phyloP scores from a whole-genome alignment of 768 basidiomycete species.

The Xerocomus potaroensis region DNA sequence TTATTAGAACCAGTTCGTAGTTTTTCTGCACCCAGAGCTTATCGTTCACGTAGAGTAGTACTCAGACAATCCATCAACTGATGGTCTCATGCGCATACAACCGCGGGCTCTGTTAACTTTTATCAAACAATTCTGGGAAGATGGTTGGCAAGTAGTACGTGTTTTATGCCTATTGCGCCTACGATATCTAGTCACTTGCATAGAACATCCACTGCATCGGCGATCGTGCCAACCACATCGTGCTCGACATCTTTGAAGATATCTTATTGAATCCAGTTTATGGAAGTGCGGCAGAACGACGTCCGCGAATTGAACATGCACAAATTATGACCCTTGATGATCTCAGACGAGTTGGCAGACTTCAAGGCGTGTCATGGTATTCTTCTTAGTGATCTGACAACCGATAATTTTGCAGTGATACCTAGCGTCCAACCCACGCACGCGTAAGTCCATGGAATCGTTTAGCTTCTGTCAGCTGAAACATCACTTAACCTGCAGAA shows the following conservation, averaged over 20 bases:
- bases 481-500: constrained; percentile 37
- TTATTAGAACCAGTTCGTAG: constrained; percentile 56
- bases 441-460: constrained; percentile 48
- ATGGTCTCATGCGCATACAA: constrained; percentile 62
- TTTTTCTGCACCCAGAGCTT: neutral
- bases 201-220: constrained; percentile 90
- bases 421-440: constrained; percentile 93
- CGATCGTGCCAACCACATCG: constrained; percentile 79
- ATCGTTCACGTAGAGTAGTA: constrained; percentile 38
- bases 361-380: constrained; percentile 56
- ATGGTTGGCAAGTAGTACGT: constrained; percentile 82
- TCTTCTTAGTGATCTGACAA: neutral
- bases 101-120: constrained; percentile 50
- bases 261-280: constrained; percentile 36
- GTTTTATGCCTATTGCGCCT: neutral
- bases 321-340: constrained; percentile 79
- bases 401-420: constrained; percentile 52
- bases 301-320: constrained; percentile 89
- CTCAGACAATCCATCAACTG: constrained; percentile 66
- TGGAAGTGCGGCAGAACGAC: constrained; percentile 36
- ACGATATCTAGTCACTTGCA: neutral
- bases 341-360: constrained; percentile 58
- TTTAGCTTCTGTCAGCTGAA: neutral
- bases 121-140: constrained; percentile 60
- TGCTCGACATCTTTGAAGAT: constrained; percentile 79